Percentiles rank a stretch among this genome's conserved stretches.
phyloP scores from a whole-genome alignment of 169 alveolate genomes.

The Plasmodium chabaudi region DNA sequence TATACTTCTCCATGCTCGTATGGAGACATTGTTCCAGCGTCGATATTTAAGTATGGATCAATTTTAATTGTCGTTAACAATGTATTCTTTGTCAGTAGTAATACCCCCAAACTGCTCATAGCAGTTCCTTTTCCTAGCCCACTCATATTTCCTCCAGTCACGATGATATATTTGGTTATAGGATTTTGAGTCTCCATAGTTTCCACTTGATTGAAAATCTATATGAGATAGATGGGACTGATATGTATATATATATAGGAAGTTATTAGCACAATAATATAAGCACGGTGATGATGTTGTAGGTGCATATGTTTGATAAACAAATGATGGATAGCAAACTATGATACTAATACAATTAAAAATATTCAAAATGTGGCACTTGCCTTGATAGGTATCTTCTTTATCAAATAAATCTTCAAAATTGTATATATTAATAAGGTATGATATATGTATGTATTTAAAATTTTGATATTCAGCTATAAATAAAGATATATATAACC shows the following conservation, averaged over 20 bases:
- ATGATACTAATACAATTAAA: too few species aligned
- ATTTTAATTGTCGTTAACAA: slow-evolving; percentile 95
- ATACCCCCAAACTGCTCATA: slow-evolving; percentile 93
- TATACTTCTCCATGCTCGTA: slow-evolving; percentile 97
- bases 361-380: too few species aligned
- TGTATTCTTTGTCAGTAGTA: slow-evolving; percentile 91
- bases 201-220: slow-evolving; percentile 14
- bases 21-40: slow-evolving; percentile 98
- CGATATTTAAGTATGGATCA: slow-evolving; percentile 96
- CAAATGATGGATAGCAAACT: too few species aligned
- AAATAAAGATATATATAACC: too few species aligned
- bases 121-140: slow-evolving; percentile 98
- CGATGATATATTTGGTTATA: slow-evolving; percentile 89
- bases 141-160: slow-evolving; percentile 96
- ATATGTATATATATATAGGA: not conserved
- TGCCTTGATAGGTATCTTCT: too few species aligned
- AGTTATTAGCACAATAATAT: not conserved
- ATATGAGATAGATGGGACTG: not conserved
- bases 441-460: too few species aligned
- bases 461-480: too few species aligned
- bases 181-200: slow-evolving; percentile 29
- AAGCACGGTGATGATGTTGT: too few species aligned
- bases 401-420: too few species aligned
- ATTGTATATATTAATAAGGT: too few species aligned
- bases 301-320: too few species aligned